These are phyloP conservation scores for Taphrina communis DNA, from an alignment of 1,139 yeast genomes.

Conservation along the genomic window DNA sequence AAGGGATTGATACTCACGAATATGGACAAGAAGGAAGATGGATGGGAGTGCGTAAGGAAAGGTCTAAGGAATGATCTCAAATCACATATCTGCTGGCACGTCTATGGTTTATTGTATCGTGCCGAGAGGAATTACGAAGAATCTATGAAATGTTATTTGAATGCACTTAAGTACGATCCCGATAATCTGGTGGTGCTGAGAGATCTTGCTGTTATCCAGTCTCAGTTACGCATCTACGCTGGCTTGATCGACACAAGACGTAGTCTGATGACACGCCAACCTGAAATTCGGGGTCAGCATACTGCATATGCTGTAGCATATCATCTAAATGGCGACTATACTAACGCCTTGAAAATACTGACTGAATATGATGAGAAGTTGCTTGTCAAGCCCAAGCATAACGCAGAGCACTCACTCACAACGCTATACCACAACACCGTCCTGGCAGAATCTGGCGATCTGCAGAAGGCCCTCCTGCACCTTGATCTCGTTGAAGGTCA, in stretches of 20 bases:
- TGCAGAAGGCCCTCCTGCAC: conserved; percentile 66
- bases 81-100: conserved; percentile 78
- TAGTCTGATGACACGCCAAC: conserved; percentile 70
- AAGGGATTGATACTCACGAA: conserved; percentile 74
- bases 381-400: conserved; percentile 29
- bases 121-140: conserved; percentile 71
- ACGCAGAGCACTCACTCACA: conserved; percentile 48
- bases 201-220: conserved; percentile 79
- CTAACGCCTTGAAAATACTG: conserved; percentile 72
- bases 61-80: conserved; percentile 64
- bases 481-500: conserved; percentile 60
- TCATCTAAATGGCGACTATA: conserved; percentile 70
- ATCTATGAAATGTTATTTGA: conserved; percentile 78
- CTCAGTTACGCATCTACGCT: conserved; percentile 77
- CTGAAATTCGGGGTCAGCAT: conserved; percentile 93
- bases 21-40: conserved; percentile 66
- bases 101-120: conserved; percentile 83
- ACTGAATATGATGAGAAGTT: conserved; percentile 14
- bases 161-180: conserved; percentile 80
- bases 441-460: conserved; percentile 68
- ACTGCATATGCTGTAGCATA: conserved; percentile 86
- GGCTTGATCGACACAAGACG: conserved; percentile 64
- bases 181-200: conserved; percentile 78
- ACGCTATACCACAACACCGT: conserved; percentile 69
- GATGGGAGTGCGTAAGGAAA: conserved; percentile 64